Conservation (phyloP, 129 eudicot genomes). For the Calendula officinalis region DNA sequence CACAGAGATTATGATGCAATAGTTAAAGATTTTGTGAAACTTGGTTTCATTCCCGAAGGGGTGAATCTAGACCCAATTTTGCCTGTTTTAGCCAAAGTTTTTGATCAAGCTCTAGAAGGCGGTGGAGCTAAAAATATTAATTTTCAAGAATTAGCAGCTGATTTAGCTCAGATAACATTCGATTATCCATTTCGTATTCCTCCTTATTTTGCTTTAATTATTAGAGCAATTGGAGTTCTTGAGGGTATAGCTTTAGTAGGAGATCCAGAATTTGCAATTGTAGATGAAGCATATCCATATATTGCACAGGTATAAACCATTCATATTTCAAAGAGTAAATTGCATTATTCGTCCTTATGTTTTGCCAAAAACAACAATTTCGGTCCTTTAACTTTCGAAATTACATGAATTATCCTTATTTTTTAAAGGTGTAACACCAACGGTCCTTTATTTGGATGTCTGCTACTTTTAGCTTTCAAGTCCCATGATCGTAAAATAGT, state of each 20-base stretch:
- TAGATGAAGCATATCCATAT: conserved; percentile 99
- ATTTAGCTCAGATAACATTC: conserved; percentile 81
- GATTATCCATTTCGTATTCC: neutral
- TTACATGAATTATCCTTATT: no score
- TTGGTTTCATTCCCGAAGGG: conserved; percentile 91
- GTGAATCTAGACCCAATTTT: conserved; percentile 55
- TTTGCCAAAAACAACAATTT: no score
- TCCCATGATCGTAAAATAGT: no score
- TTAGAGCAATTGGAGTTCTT: conserved; percentile 16
- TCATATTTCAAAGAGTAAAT: no score
- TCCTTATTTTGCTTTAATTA: neutral
- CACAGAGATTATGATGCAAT: conserved; percentile 96
- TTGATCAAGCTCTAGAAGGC: conserved; percentile 16
- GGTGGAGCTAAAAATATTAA: conserved; percentile 98
- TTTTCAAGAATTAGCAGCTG: conserved; percentile 96
- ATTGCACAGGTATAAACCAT: conserved; percentile 79
- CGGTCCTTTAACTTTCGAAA: no score
- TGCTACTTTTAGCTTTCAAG: no score
- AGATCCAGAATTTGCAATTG: conserved; percentile 95
- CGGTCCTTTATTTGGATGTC: no score
- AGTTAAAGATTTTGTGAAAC: conserved; percentile 95
- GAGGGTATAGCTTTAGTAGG: conserved; percentile 99
- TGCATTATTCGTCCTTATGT: no score
- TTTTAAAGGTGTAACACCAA: no score
- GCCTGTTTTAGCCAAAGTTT: neutral